Evolutionary conservation across 352 stramenopile species (phyloP), one percentile per base, ranked within the genome.

Genomic region (Aphanomyces euteiches): DNA sequence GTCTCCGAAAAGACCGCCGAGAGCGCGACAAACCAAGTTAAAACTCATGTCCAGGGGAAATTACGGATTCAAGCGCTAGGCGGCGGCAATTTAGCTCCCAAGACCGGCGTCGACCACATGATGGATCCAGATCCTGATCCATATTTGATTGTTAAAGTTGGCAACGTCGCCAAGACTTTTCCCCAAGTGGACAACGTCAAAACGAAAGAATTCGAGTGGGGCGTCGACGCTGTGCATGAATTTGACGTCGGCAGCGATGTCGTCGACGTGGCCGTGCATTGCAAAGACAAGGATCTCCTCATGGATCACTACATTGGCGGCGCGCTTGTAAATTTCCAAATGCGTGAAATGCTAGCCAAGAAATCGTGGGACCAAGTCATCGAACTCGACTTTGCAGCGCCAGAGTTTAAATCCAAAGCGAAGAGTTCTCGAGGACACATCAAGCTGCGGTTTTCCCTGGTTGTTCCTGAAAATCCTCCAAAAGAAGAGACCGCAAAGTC

Each of bases 241-340:
- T 84, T 85, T 61, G 17, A 19, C 12, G 53, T 54, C 2, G 38
- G 7, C 1, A 69, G 72, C 6, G 75, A 78, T 34, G 66, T 40
- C 3, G 48, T 37, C 28, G 41, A 83, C 15, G 45, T 87, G 3
- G 59, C 73, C n/a, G 15, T 87, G 21, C 78, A 83, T 39, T 79
- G 84, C 34, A 80, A 81, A 61, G 79, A 87, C 73, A 80, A 74
- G 39, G 79, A 83, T 39, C 65, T 75, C 61, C 47, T 85, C 17
- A 79, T 75, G 48, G 75, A 84, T 57, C 72, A 75, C 58, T 82
- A 83, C 58, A 82, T 87, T 67, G 79, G 78, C n/a, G 79, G 77
- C 38, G 47, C 74, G 38, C 74, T 66, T 45, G 78, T 84, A 43
- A 59, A 72, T 36, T 41, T 83, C 6, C 34, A 60, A 10, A 36